A percentile compares a stretch with the other conserved stretches of the same genome.
These are phyloP conservation scores for Backusella circina DNA, from an alignment of 192 early-diverging fungal species.

Conservation along the genomic window DNA sequence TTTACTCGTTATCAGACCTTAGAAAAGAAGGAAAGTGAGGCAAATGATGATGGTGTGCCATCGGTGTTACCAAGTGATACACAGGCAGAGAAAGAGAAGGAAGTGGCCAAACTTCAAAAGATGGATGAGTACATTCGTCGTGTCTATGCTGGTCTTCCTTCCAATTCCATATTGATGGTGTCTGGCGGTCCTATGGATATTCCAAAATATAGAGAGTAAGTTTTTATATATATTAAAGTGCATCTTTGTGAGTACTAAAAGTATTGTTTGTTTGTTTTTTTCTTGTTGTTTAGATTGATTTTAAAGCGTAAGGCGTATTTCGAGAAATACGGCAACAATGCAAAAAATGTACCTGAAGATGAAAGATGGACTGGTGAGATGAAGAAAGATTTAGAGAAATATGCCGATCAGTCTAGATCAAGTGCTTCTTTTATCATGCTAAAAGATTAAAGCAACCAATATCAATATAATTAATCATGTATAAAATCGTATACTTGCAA, in stretches of 20 bases:
- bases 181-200: constrained; percentile 39
- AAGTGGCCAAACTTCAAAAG: constrained; percentile 22
- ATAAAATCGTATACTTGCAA: no score
- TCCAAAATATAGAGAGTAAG: constrained; percentile 25
- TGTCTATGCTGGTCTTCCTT: constrained; percentile 32
- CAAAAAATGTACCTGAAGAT: constrained; percentile 28
- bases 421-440: not conserved
- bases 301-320: constrained; percentile 29
- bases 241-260: no score
- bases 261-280: not conserved
- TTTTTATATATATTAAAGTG: no score
- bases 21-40: not conserved
- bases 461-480: no score
- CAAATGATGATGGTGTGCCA: constrained; percentile 19
- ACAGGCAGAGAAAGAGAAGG: not conserved
- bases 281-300: constrained; percentile 10
- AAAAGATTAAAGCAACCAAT: not conserved
- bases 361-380: constrained; percentile 10
- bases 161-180: constrained; percentile 34
- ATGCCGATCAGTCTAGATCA: not conserved
- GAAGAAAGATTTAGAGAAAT: constrained; percentile 6
- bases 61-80: not conserved
- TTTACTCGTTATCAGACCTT: constrained; percentile 5
- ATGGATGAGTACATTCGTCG: constrained; percentile 32
- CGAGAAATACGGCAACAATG: constrained; percentile 21